A percentile compares a stretch with the other conserved stretches of the same genome.
These are phyloP conservation scores for Penicillium brevicompactum DNA, from an alignment of 2,329 filamentous ascomycete genomes.

Conservation along the genomic window DNA sequence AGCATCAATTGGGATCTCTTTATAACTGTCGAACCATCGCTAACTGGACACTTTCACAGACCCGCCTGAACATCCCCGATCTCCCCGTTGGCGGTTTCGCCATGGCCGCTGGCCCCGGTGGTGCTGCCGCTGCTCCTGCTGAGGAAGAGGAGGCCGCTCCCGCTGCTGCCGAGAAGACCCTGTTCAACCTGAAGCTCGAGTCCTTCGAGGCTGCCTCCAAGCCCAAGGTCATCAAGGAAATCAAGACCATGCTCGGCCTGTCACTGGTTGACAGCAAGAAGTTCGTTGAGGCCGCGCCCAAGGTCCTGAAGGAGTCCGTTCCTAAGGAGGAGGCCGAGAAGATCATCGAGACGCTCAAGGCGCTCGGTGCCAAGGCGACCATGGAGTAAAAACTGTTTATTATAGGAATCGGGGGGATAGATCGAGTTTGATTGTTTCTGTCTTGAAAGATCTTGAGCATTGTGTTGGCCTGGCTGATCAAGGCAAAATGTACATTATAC, in stretches of 20 bases:
- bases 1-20: constrained; percentile 5
- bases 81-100: constrained; percentile 92
- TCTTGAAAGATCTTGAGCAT: constrained; percentile 23
- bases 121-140: constrained; percentile 62
- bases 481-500: constrained; percentile 43
- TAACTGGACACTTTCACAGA: constrained; percentile 52
- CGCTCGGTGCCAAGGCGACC: constrained; percentile 79
- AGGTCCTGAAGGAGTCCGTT: constrained; percentile 98
- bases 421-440: constrained; percentile 20
- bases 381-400: constrained; percentile 72
- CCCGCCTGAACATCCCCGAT: constrained; percentile 95
- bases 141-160: constrained; percentile 88
- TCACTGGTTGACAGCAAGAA: constrained; percentile 99
- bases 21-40: neutral
- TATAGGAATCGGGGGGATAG: constrained; percentile 10
- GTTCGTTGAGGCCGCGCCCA: constrained; percentile 97
- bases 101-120: constrained; percentile 59
- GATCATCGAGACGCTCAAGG: constrained; percentile 94
- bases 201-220: constrained; percentile 86
- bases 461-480: constrained; percentile 27
- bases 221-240: constrained; percentile 99
- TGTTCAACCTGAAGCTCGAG: constrained; percentile 94
- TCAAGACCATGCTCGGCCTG: constrained; percentile 93
- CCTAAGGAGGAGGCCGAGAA: constrained; percentile 99
- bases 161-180: constrained; percentile 86